Conservation (phyloP, 306 rosid species). For the Quercus variabilis region DNA sequence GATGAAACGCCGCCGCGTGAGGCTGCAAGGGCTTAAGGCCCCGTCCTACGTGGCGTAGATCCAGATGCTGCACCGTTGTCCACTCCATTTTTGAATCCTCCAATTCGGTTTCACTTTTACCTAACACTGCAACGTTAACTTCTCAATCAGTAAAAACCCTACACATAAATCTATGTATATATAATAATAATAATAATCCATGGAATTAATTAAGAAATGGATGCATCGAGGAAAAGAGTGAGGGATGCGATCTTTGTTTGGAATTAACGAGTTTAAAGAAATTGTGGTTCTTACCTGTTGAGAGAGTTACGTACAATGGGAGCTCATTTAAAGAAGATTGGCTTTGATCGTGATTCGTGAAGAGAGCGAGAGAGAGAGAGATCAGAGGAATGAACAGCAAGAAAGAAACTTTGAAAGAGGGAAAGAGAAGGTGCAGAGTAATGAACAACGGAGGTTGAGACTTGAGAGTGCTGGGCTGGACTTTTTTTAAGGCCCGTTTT, state of each 20-base stretch:
- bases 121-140: conserved; percentile 21
- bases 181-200: not conserved
- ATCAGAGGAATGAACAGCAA: not conserved
- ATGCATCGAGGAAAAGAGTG: conserved; percentile 9
- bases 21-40: conserved; percentile 71
- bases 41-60: conserved; percentile 85
- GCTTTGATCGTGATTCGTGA: not conserved
- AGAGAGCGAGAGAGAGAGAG: not conserved
- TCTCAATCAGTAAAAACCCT: conserved; percentile 4
- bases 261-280: not conserved
- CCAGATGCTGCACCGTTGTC: conserved; percentile 97
- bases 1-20: conserved; percentile 87
- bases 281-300: conserved; percentile 1
- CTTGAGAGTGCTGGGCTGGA: not conserved
- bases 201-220: conserved; percentile 1
- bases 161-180: not conserved
- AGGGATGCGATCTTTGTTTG: conserved; percentile 8
- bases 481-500: no score
- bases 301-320: not conserved
- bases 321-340: conserved; percentile 13
- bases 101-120: conserved; percentile 16
- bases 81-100: conserved; percentile 70
- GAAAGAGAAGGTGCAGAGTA: not conserved
- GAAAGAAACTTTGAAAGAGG: not conserved
- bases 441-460: not conserved